A percentile compares a stretch with the other conserved stretches of the same genome.
phyloP scores from a whole-genome alignment of 2,329 filamentous ascomycete species.

The Ascochyta koolunga region DNA sequence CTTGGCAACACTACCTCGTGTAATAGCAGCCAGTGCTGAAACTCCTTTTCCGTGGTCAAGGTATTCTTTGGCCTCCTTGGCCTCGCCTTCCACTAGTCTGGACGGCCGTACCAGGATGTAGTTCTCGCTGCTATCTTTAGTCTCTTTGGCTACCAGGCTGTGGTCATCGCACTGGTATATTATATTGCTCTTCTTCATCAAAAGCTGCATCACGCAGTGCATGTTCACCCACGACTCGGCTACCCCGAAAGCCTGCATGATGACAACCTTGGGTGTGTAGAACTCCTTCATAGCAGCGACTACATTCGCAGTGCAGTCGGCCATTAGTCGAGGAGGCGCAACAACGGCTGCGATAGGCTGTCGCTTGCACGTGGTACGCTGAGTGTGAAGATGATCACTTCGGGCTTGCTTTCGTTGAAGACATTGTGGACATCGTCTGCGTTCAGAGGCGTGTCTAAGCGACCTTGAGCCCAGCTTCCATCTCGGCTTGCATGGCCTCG shows the following conservation, averaged over 20 bases:
- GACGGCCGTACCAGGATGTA: constrained; percentile 56
- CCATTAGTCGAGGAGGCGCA: constrained; percentile 55
- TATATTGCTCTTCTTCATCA: constrained; percentile 59
- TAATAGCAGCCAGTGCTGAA: constrained; percentile 48
- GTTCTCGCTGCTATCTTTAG: constrained; percentile 46
- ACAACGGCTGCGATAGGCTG: constrained; percentile 57
- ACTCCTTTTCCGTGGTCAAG: constrained; percentile 53
- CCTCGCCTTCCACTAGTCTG: constrained; percentile 52
- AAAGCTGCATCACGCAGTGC: constrained; percentile 49
- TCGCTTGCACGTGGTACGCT: constrained; percentile 55
- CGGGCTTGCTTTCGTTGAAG: constrained; percentile 30
- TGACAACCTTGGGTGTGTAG: constrained; percentile 52
- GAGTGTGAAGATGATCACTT: constrained; percentile 58
- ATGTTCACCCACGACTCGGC: constrained; percentile 54
- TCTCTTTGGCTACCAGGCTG: constrained; percentile 52
- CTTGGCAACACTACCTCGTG: constrained; percentile 51
- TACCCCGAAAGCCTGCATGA: constrained; percentile 59
- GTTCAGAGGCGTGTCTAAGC: constrained; percentile 47
- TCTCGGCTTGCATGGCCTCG: constrained; percentile 32
- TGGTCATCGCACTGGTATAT: constrained; percentile 56
- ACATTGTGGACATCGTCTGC: constrained; percentile 47
- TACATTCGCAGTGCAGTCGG: constrained; percentile 50
- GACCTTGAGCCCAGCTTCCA: constrained; percentile 44
- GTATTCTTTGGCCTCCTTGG: constrained; percentile 48
- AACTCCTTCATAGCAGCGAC: constrained; percentile 48